A percentile compares a stretch with the other conserved stretches of the same genome.
Conservation (phyloP, 257 asterid species). For the Solanum ahanhuiri region DNA sequence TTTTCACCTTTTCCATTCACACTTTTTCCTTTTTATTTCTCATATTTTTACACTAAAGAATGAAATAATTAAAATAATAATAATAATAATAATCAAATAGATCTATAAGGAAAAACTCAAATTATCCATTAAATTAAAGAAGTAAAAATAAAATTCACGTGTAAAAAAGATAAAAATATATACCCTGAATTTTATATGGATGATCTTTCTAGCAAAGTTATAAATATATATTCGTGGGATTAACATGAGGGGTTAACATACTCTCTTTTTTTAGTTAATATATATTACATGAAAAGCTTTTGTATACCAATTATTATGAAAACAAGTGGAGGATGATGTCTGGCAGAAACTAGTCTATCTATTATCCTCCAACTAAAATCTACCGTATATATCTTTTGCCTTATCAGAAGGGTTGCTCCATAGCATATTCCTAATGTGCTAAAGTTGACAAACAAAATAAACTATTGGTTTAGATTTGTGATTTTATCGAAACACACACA, state of each 20-base stretch:
- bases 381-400: neutral
- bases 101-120: too few relatives aligned
- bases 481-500: too few relatives aligned
- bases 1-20: neutral
- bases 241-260: neutral
- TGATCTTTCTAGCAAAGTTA: too few relatives aligned
- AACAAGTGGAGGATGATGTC: neutral
- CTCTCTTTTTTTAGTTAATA: neutral
- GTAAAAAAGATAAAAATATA: too few relatives aligned
- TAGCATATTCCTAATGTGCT: neutral
- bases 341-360: neutral
- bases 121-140: too few relatives aligned
- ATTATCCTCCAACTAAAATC: neutral
- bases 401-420: neutral
- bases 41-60: neutral
- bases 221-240: too few relatives aligned
- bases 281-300: neutral
- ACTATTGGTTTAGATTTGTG: too few relatives aligned
- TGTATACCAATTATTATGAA: neutral
- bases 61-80: too few relatives aligned
- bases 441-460: neutral
- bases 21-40: neutral
- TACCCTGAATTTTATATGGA: too few relatives aligned
- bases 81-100: too few relatives aligned
- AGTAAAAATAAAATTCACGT: too few relatives aligned